These are phyloP conservation scores for Hypholoma sublateritium DNA, from an alignment of 768 basidiomycete species.

Conservation along the genomic window DNA sequence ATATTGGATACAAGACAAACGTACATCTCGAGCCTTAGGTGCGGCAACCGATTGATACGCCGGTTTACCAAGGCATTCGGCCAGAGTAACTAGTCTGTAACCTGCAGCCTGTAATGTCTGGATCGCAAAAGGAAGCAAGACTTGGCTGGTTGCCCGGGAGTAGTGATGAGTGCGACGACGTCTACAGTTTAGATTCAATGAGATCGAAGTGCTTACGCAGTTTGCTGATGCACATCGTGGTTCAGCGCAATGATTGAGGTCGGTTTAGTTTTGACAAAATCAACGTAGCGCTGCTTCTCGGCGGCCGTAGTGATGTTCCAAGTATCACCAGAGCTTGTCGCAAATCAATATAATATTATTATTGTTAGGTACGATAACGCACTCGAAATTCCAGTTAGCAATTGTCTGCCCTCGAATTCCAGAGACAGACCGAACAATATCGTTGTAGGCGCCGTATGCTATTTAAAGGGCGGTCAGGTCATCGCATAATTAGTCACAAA, in stretches of 20 bases:
- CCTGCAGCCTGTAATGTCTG: slow-evolving; percentile 29
- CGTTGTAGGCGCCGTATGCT: slow-evolving; percentile 39
- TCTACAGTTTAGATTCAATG: not conserved
- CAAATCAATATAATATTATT: not conserved
- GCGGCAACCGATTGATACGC: slow-evolving; percentile 30
- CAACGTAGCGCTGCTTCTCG: slow-evolving; percentile 21
- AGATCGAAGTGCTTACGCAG: slow-evolving; percentile 7
- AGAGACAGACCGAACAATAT: slow-evolving; percentile 24
- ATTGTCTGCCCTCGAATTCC: slow-evolving; percentile 27
- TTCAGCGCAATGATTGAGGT: slow-evolving; percentile 32
- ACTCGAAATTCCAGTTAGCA: slow-evolving; percentile 38
- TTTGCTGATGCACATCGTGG: slow-evolving; percentile 35
- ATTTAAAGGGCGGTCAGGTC: not conserved
- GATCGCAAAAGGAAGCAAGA: slow-evolving; percentile 32
- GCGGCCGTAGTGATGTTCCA: slow-evolving; percentile 22
- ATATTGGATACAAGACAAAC: slow-evolving; percentile 2
- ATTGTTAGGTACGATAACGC: slow-evolving; percentile 1
- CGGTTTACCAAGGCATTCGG: slow-evolving; percentile 35
- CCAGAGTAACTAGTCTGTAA: slow-evolving; percentile 39
- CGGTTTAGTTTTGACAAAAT: slow-evolving; percentile 19
- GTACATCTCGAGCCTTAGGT: slow-evolving; percentile 25
- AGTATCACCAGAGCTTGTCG: slow-evolving; percentile 30
- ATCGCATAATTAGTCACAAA: not conserved
- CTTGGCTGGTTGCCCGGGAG: slow-evolving; percentile 12
- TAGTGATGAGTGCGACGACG: not conserved